Conservation (phyloP, 2,329 filamentous ascomycete genomes). For the Trichophaea hybrida region DNA sequence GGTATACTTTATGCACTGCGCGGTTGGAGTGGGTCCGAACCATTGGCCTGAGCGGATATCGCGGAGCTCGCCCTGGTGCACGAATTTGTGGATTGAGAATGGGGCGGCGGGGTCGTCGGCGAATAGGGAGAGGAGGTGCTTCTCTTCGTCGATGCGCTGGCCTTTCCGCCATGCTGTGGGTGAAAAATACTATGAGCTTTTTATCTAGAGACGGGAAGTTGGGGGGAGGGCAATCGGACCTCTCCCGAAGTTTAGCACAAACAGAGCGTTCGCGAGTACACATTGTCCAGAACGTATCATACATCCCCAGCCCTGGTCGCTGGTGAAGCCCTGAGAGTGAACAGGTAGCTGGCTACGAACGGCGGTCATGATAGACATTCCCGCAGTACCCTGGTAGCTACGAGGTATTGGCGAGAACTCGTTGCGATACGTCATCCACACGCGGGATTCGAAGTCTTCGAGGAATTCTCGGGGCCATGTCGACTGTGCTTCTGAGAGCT, state of each 20-base stretch:
- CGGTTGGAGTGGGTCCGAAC: slow-evolving; percentile 96
- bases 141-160: slow-evolving; percentile 41
- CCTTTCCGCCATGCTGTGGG: neutral
- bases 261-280: slow-evolving; percentile 72
- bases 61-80: slow-evolving; percentile 66
- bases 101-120: slow-evolving; percentile 74
- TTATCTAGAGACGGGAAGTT: neutral
- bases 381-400: slow-evolving; percentile 40
- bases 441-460: slow-evolving; percentile 78
- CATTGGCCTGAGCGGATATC: slow-evolving; percentile 93
- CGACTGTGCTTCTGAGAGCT: slow-evolving; percentile 1
- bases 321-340: slow-evolving; percentile 70
- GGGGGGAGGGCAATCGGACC: slow-evolving; percentile 37
- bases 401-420: slow-evolving; percentile 71
- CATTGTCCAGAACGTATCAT: slow-evolving; percentile 97
- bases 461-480: slow-evolving; percentile 79
- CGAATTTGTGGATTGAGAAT: slow-evolving; percentile 91
- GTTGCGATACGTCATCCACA: slow-evolving; percentile 95
- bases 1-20: slow-evolving; percentile 77
- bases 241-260: slow-evolving; percentile 59
- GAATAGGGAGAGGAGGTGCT: slow-evolving; percentile 61
- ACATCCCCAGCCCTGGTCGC: slow-evolving; percentile 93
- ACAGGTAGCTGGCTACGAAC: slow-evolving; percentile 59
- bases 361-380: slow-evolving; percentile 71
- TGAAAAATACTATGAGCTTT: neutral